phyloP scores from a whole-genome alignment of 2,329 filamentous ascomycete species.

The Colletotrichum tamarilloi region DNA sequence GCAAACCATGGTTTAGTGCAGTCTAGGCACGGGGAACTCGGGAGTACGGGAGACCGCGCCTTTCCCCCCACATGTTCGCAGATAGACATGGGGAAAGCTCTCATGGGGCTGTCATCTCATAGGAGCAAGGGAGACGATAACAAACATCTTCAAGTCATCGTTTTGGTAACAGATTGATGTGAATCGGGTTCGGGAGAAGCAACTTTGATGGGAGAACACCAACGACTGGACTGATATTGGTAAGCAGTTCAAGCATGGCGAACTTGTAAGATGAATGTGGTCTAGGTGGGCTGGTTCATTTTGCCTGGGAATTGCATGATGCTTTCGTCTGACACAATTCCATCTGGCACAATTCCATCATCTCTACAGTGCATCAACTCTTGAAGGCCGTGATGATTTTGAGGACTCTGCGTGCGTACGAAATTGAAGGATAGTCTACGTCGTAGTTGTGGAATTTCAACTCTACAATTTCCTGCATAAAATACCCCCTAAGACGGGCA shows the following conservation, averaged over 20 bases:
- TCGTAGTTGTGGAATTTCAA: too few species aligned
- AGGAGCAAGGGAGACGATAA: background rate
- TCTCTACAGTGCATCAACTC: too few species aligned
- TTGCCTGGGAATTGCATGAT: too few species aligned
- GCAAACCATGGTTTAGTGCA: background rate
- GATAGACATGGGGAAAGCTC: background rate
- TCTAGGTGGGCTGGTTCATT: too few species aligned
- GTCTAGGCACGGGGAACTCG: background rate
- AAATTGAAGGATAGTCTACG: too few species aligned
- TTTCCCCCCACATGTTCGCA: background rate
- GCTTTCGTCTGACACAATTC: too few species aligned
- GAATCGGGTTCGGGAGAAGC: background rate
- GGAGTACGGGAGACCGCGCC: background rate
- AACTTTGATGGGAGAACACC: background rate
- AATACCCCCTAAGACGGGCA: too few species aligned
- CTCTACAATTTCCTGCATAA: too few species aligned
- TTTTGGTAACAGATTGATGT: background rate
- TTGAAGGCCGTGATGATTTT: too few species aligned
- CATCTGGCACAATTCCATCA: too few species aligned
- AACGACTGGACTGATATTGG: background rate
- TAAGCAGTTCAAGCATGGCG: too few species aligned
- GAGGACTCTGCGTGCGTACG: too few species aligned
- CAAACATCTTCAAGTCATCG: background rate
- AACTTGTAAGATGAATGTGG: background rate
- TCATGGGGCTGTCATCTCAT: background rate